Evolutionary conservation across 768 basidiomycete species (phyloP).

Genomic region (Boletus vermiculosoides): DNA sequence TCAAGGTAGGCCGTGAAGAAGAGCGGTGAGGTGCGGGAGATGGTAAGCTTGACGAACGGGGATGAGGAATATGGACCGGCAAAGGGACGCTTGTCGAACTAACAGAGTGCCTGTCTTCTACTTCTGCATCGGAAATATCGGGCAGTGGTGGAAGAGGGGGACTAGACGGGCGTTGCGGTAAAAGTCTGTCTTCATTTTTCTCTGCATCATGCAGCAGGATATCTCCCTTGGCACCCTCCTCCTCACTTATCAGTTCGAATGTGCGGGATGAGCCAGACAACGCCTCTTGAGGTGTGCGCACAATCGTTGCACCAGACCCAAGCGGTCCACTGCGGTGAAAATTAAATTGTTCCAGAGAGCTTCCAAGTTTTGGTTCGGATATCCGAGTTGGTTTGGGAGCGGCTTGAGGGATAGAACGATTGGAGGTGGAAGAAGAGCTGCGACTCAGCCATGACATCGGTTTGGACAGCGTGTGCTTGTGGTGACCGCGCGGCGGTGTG

Average conservation of each 20-base stretch:
- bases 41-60: conserved; percentile 34
- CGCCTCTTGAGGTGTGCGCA: conserved; percentile 79
- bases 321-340: conserved; percentile 47
- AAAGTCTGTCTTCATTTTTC: conserved; percentile 18
- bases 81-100: conserved; percentile 22
- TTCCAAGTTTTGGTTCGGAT: conserved; percentile 42
- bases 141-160: conserved; percentile 60
- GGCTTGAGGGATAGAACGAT: conserved; percentile 24
- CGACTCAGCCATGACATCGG: conserved; percentile 45
- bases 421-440: conserved; percentile 34
- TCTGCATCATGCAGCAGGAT: conserved; percentile 12
- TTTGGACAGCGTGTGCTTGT: conserved; percentile 40
- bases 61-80: conserved; percentile 29
- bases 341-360: conserved; percentile 32
- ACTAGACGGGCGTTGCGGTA: conserved; percentile 34
- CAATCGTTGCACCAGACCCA: conserved; percentile 72
- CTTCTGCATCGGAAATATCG: conserved; percentile 3
- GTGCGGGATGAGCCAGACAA: conserved; percentile 37
- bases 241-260: conserved; percentile 10
- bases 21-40: conserved; percentile 34
- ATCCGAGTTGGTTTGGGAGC: conserved; percentile 41
- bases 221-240: conserved; percentile 9
- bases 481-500: conserved; percentile 31
- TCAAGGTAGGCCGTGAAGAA: conserved; percentile 32
- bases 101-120: not conserved